These are phyloP conservation scores for Crithidia sp. DNA, from an alignment of 208 protist genomes.

Conservation along the genomic window DNA sequence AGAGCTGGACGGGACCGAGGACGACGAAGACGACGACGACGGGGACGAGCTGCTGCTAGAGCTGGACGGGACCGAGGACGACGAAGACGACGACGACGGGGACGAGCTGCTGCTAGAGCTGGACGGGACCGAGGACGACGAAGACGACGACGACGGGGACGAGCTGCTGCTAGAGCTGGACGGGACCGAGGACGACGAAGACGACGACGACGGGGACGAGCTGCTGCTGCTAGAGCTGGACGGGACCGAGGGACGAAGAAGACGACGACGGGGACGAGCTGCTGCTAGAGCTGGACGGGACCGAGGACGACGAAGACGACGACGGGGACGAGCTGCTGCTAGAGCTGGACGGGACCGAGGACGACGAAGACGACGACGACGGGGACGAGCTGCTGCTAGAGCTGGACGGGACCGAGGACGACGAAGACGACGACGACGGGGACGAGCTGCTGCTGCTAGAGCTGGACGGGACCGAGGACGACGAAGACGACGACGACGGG, in stretches of 20 bases:
- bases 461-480: background rate
- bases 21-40: slow-evolving; percentile 17
- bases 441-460: background rate
- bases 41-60: background rate
- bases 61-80: background rate
- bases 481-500: slow-evolving; percentile 16
- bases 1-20: background rate
- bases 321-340: background rate
- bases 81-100: slow-evolving; percentile 16
- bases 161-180: background rate
- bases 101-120: background rate
- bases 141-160: slow-evolving; percentile 11
- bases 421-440: slow-evolving; percentile 10
- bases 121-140: slow-evolving; percentile 4
- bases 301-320: slow-evolving; percentile 17
- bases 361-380: slow-evolving; percentile 17
- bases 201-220: slow-evolving; percentile 19
- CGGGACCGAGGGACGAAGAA: too few relatives aligned
- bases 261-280: background rate
- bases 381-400: too few relatives aligned
- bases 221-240: too few relatives aligned
- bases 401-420: too few relatives aligned
- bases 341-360: background rate
- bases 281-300: background rate
- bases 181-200: slow-evolving; percentile 1